Conservation (phyloP, 495 filamentous ascomycete species). For the Penicillium arizonense region DNA sequence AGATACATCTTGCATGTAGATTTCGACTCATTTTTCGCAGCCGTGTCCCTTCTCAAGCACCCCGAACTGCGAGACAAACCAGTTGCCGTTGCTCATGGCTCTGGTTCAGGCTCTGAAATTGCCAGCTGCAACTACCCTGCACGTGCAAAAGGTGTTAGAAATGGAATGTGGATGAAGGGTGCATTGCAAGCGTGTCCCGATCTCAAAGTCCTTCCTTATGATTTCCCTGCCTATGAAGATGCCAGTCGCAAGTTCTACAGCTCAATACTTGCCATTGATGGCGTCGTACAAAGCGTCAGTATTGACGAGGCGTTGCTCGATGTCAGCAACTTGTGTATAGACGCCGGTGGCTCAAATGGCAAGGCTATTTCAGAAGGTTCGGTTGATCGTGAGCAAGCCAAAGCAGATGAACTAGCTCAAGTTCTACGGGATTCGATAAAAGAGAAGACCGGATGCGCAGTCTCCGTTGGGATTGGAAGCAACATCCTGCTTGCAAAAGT, state of each 20-base stretch:
- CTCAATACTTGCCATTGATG: conserved; percentile 74
- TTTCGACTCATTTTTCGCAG: conserved; percentile 97
- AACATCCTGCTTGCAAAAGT: conserved; percentile 92
- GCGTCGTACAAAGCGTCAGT: conserved; percentile 90
- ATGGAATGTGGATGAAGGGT: conserved; percentile 98
- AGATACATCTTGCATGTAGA: conserved; percentile 93
- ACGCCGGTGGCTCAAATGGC: conserved; percentile 66
- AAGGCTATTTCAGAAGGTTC: conserved; percentile 66
- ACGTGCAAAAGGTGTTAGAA: conserved; percentile 80
- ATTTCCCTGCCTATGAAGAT: conserved; percentile 92
- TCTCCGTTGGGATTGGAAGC: conserved; percentile 91
- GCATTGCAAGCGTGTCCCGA: conserved; percentile 81
- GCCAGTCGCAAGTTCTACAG: conserved; percentile 86
- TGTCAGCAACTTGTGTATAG: conserved; percentile 63
- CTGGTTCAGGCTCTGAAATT: conserved; percentile 85
- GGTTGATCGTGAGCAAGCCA: conserved; percentile 77
- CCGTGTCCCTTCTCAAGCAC: conserved; percentile 76
- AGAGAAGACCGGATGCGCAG: conserved; percentile 73
- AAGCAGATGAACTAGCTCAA: conserved; percentile 71
- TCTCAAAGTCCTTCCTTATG: conserved; percentile 83
- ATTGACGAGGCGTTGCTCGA: conserved; percentile 93
- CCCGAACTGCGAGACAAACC: conserved; percentile 80
- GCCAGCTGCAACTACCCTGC: conserved; percentile 96
- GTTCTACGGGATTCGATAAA: conserved; percentile 67
- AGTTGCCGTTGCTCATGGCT: conserved; percentile 84